Conservation (phyloP, 228 moss, liverwort and hornwort genomes). For the Sphagnum fallax region DNA sequence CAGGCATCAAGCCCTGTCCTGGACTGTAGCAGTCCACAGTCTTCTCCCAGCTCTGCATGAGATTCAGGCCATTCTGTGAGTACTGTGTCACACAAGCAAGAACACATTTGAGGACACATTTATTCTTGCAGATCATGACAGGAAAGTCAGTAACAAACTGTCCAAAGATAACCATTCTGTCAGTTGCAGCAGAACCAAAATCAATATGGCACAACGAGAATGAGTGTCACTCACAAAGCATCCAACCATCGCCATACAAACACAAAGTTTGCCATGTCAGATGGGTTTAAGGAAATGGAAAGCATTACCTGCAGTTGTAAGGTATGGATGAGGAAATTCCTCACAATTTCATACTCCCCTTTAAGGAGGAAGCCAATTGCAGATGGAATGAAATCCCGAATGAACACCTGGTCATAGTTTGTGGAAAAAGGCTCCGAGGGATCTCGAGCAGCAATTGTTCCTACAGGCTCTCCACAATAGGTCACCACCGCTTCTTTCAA, state of each 20-base stretch:
- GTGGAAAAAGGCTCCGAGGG: conserved; percentile 17
- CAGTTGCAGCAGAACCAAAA: neutral
- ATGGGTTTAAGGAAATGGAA: neutral
- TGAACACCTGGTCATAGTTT: conserved; percentile 55
- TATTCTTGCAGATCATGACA: neutral
- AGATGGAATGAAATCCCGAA: conserved; percentile 53
- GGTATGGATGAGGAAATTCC: conserved; percentile 39
- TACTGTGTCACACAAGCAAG: neutral
- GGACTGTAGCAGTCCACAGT: conserved; percentile 52
- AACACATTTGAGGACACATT: neutral
- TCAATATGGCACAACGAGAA: neutral
- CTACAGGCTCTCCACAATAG: conserved; percentile 34
- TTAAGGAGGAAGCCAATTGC: conserved; percentile 53
- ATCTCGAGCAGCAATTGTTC: conserved; percentile 45
- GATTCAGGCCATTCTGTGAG: neutral
- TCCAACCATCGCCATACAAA: neutral
- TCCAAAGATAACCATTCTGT: neutral
- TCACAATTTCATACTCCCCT: conserved; percentile 44
- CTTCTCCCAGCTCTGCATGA: conserved; percentile 54
- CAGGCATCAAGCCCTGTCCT: conserved; percentile 53
- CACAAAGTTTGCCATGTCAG: neutral
- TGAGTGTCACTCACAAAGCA: neutral
- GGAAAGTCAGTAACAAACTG: neutral
- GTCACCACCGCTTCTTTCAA: conserved; percentile 28
- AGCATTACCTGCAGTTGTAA: conserved; percentile 36